Percentiles rank a stretch among this genome's conserved stretches.
Conservation (phyloP, 352 stramenopile genomes). For the Phytopythium vexans region DNA sequence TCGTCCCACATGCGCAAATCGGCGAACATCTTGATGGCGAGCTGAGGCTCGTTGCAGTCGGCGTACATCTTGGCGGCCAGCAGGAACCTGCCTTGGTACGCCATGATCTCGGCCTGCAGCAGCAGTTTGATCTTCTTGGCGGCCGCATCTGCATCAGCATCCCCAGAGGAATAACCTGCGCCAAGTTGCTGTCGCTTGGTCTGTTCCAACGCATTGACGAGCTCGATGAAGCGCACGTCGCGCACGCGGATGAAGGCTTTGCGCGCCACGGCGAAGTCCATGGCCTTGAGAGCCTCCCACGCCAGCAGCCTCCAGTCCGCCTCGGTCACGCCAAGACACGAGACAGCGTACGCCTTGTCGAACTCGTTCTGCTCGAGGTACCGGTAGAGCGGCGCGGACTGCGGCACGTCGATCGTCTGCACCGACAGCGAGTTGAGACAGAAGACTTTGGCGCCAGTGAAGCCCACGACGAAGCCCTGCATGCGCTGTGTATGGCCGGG, state of each 20-base stretch:
- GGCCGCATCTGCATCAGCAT: constrained; percentile 22
- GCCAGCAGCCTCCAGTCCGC: constrained; percentile 86
- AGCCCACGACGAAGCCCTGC: constrained; percentile 92
- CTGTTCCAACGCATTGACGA: constrained; percentile 84
- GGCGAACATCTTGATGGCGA: constrained; percentile 93
- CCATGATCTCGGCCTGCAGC: constrained; percentile 90
- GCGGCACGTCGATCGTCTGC: constrained; percentile 90
- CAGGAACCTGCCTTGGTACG: constrained; percentile 89
- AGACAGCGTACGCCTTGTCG: constrained; percentile 82
- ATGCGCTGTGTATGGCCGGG: constrained; percentile 88
- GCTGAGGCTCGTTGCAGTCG: constrained; percentile 73
- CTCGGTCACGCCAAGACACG: constrained; percentile 93
- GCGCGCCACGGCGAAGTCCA: constrained; percentile 76
- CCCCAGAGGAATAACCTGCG: constrained; percentile 15
- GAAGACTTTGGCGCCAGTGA: constrained; percentile 92
- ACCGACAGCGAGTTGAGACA: constrained; percentile 85
- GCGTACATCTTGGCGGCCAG: constrained; percentile 89
- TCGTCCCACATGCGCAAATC: constrained; percentile 93
- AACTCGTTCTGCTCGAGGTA: constrained; percentile 92
- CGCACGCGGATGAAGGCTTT: constrained; percentile 90
- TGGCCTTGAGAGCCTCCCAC: constrained; percentile 83
- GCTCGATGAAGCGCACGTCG: constrained; percentile 90
- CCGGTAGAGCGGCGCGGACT: constrained; percentile 84
- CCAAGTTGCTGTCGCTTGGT: constrained; percentile 59
- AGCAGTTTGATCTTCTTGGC: constrained; percentile 58